Base-by-base conservation (phyloP, 148 eudicot species). In the Heliamphora exappendiculata region DNA sequence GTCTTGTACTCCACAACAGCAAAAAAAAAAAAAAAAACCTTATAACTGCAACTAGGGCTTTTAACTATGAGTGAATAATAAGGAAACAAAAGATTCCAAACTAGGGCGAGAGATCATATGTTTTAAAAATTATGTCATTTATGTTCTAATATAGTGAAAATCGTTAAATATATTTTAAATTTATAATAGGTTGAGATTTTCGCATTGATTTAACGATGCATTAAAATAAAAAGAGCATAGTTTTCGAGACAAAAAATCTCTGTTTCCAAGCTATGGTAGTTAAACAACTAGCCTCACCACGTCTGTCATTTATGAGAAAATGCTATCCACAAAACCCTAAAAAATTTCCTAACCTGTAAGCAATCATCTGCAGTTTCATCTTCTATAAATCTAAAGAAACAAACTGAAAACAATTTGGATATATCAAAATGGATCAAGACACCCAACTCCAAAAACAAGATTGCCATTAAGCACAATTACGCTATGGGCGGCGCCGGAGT, bases 401-500 rank as follows among this genome's bases (percentile, higher is more conserved):
- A 73, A 68, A 67, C 60, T 12, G 34, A 22, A 72, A 58, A 45
- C 49, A 45, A 41, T 33, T 60, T 60, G n/a, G n/a, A 2, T 12
- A 63, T 29, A 24, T 20, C 70, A 47, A 70, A 59, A 26, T 11
- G 3, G 26, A 45, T n/a, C n/a, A n/a, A 33, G 2, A 22, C 34
- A 59, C 66, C 2, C 17, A 60, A 55, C 20, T 8, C 10, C 26
- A 7, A 22, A 54, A 42, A 47, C 31, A 63, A 58, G 36, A 47
- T 34, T 28, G 20, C 19, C 26, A 41, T 64, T 33, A 31, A 75
- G 53, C 72, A 68, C 66, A 36, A 54, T 80, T 58, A 82, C 57
- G 13, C 24, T 7, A 79, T 22, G 20, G 89, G 86, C 20, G 88
- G 82, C 31, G 93, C 85, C 13, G 91, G 88, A 11, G 92, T 87